These are phyloP conservation scores for Themeda triandra DNA, from an alignment of 176 grass and related monocot genomes.

Conservation along the genomic window DNA sequence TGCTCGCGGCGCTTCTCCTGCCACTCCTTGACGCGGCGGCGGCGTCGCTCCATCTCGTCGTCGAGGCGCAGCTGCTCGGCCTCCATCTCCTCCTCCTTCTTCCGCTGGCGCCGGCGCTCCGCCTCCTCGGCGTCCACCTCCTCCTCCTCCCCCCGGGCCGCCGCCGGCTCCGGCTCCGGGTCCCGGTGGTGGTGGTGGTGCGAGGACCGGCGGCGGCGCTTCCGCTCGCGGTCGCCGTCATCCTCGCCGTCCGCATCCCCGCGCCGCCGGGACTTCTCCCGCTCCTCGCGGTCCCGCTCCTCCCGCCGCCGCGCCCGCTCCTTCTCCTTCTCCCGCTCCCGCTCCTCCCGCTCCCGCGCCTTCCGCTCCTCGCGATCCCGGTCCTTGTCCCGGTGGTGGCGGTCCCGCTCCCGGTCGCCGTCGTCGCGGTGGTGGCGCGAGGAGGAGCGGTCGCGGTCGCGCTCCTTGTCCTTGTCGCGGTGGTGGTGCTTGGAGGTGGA, in stretches of 20 bases:
- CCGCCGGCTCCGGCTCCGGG: constrained; percentile 33
- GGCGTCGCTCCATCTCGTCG: constrained; percentile 87
- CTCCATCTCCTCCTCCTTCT: constrained; percentile 79
- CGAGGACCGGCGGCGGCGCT: constrained; percentile 55
- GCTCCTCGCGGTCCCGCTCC: constrained; percentile 48
- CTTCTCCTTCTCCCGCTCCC: constrained; percentile 25
- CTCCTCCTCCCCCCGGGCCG: constrained; percentile 39
- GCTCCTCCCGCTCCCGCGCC: constrained; percentile 13
- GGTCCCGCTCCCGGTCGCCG: background rate
- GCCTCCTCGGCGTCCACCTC: constrained; percentile 45
- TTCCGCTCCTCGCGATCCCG: constrained; percentile 35
- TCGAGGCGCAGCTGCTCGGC: constrained; percentile 84
- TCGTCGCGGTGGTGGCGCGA: constrained; percentile 25
- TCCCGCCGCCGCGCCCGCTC: constrained; percentile 46
- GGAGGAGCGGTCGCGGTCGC: constrained; percentile 13
- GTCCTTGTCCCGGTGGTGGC: constrained; percentile 30
- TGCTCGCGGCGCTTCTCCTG: constrained; percentile 76
- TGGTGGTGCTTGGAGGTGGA: constrained; percentile 36
- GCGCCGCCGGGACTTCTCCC: constrained; percentile 42
- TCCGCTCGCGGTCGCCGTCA: constrained; percentile 54
- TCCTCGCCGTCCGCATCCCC: constrained; percentile 41
- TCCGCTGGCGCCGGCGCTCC: constrained; percentile 38
- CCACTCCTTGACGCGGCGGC: constrained; percentile 90
- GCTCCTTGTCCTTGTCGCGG: constrained; percentile 45
- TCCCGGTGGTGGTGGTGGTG: constrained; percentile 50